Evolutionary conservation across 2,329 filamentous ascomycete genomes (phyloP).

Genomic region (Nannizziopsis barbatae): DNA sequence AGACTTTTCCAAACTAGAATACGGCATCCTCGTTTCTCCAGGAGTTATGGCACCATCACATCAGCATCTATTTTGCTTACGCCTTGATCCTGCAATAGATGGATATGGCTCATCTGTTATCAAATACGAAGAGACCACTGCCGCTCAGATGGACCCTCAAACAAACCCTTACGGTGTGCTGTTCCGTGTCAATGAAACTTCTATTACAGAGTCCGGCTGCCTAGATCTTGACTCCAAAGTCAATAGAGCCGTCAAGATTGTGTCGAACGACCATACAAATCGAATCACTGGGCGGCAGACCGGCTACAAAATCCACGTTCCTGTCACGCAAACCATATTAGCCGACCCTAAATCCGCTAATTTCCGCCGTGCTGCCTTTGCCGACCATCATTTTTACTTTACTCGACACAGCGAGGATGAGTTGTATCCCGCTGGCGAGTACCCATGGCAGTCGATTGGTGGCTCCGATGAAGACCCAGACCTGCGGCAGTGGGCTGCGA

Average conservation of each 20-base stretch:
- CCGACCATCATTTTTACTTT: slow-evolving; percentile 45
- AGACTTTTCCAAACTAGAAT: slow-evolving; percentile 21
- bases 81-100: slow-evolving; percentile 36
- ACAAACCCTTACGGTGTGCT: slow-evolving; percentile 46
- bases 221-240: slow-evolving; percentile 39
- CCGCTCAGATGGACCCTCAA: slow-evolving; percentile 41
- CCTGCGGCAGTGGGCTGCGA: slow-evolving; percentile 5
- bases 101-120: slow-evolving; percentile 28
- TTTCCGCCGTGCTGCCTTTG: slow-evolving; percentile 40
- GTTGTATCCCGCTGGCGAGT: slow-evolving; percentile 43
- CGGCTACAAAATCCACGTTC: slow-evolving; percentile 41
- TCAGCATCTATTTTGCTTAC: slow-evolving; percentile 36
- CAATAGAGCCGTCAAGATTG: slow-evolving; percentile 44
- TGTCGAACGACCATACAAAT: slow-evolving; percentile 39
- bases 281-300: slow-evolving; percentile 37
- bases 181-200: slow-evolving; percentile 45
- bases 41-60: slow-evolving; percentile 37
- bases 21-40: slow-evolving; percentile 32
- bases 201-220: slow-evolving; percentile 39
- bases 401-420: slow-evolving; percentile 44
- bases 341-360: slow-evolving; percentile 38
- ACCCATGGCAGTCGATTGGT: slow-evolving; percentile 36
- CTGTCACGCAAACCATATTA: slow-evolving; percentile 41
- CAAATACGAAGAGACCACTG: slow-evolving; percentile 43
- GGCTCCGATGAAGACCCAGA: slow-evolving; percentile 1